These are phyloP conservation scores for Solanum pimpinellifolium DNA, from an alignment of 257 asterid genomes.

Conservation along the genomic window DNA sequence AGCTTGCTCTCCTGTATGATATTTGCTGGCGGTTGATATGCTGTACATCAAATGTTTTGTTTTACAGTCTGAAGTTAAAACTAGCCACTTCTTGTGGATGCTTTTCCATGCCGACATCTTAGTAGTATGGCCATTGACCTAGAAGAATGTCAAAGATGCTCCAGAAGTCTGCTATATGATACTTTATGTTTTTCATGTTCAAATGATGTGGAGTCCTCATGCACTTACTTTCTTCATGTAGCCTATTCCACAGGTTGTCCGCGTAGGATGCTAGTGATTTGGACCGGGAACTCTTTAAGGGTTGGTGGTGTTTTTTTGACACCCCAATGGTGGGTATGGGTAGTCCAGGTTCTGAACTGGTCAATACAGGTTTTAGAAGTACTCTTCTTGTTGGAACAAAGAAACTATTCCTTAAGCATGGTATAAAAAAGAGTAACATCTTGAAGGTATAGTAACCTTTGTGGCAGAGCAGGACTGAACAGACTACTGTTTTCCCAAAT, in stretches of 20 bases:
- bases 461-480: background rate
- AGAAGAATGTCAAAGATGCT: constrained; percentile 40
- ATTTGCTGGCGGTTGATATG: constrained; percentile 99
- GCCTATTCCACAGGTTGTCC: constrained; percentile 19
- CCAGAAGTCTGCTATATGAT: constrained; percentile 23
- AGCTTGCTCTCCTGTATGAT: constrained; percentile 91
- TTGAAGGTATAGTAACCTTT: background rate
- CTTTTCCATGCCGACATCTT: constrained; percentile 65
- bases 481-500: background rate
- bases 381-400: background rate
- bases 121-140: constrained; percentile 46
- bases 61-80: constrained; percentile 77
- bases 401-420: background rate
- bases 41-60: constrained; percentile 93
- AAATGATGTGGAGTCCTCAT: constrained; percentile 5
- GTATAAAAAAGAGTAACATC: background rate
- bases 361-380: background rate
- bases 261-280: constrained; percentile 22
- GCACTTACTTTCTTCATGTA: background rate
- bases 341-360: background rate
- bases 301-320: constrained; percentile 8
- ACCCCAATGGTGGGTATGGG: background rate
- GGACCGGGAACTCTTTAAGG: constrained; percentile 18
- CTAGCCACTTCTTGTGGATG: constrained; percentile 30
- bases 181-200: constrained; percentile 18